Base-by-base conservation (phyloP, 768 basidiomycete genomes). In the Leccinum fibrillosum region DNA sequence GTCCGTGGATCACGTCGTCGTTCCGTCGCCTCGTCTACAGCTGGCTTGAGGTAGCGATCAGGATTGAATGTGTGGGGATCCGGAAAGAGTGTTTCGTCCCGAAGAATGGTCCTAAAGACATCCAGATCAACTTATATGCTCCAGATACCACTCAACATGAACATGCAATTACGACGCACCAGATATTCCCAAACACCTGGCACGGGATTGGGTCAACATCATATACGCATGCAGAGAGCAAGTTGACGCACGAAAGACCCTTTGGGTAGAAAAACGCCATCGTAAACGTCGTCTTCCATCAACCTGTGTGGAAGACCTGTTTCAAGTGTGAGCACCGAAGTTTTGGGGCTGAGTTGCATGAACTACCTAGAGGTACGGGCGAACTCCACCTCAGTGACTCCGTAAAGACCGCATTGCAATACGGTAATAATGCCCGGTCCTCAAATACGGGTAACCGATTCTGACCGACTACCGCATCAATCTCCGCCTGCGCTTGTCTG, bases 261-360 rank as follows among this genome's bases (percentile, higher is more conserved):
- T 66, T 85, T 82, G 32, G 86, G 85, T 52, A 89, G 81, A 55
- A 77, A 75, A 75, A 78, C 77, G 11, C 79, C 82, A 28, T 79
- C 70, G 66, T 88, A 89, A 39, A 84, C 69, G 64, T 89, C 86
- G 61, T 88, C 83, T 66, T 86, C 81, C 75, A 79, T 85, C 64
- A 86, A 62, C 49, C 85, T 77, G 58, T 88, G 87, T 0, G 87
- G 87, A 42, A 89, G 77, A 55, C 78, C 86, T 86, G 42, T 44
- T 54, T 25, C 15, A 7, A 50, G 54, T 11, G 11, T 50, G 32
- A 52, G 61, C 26, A 49, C 7, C 9, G 28, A n/a, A 5, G 23
- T 23, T 23, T 25, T 25, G 25, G 15, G 26, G 17, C 28, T 10
- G 23, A 28, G 17, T 49, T 3, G 4, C 10, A 26, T 9, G 23